These are phyloP conservation scores for Monosporascus sp. DNA, from an alignment of 2,329 filamentous ascomycete genomes.

Conservation along the genomic window DNA sequence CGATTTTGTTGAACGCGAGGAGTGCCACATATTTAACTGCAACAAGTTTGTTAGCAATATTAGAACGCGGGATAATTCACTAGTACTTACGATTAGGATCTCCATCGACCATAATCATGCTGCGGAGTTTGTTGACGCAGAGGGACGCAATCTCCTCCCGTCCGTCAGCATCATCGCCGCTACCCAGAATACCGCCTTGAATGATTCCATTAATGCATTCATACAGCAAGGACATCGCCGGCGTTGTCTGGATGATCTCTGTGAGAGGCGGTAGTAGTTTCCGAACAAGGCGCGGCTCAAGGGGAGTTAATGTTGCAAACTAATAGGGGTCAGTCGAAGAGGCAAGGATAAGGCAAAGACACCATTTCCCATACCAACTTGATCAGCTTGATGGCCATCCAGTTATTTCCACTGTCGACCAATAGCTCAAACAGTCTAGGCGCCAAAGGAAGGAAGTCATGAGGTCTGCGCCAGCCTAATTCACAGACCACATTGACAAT, in stretches of 20 bases:
- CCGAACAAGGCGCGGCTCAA: conserved; percentile 85
- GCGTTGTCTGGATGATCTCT: conserved; percentile 88
- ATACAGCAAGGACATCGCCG: conserved; percentile 96
- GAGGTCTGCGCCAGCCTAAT: conserved; percentile 85
- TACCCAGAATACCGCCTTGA: conserved; percentile 87
- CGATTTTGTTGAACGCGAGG: conserved; percentile 92
- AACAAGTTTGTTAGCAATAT: conserved; percentile 8
- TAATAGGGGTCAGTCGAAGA: conserved; percentile 33
- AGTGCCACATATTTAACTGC: conserved; percentile 95
- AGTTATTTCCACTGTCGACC: conserved; percentile 91
- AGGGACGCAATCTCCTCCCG: conserved; percentile 88
- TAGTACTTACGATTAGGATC: conserved; percentile 77
- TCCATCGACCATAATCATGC: conserved; percentile 89
- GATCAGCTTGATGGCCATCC: conserved; percentile 99
- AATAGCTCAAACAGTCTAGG: conserved; percentile 88
- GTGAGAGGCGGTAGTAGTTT: conserved; percentile 89
- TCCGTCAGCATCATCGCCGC: conserved; percentile 71
- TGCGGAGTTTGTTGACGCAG: conserved; percentile 87
- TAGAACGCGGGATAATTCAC: conserved; percentile 7
- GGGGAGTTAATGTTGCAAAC: conserved; percentile 90
- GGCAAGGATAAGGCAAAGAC: neutral
- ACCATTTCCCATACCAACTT: conserved; percentile 64
- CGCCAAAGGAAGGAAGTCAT: conserved; percentile 89
- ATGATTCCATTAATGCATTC: conserved; percentile 99
- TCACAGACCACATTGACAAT: conserved; percentile 98